phyloP scores from a whole-genome alignment of 768 basidiomycete species.

The Mycena galericulata region DNA sequence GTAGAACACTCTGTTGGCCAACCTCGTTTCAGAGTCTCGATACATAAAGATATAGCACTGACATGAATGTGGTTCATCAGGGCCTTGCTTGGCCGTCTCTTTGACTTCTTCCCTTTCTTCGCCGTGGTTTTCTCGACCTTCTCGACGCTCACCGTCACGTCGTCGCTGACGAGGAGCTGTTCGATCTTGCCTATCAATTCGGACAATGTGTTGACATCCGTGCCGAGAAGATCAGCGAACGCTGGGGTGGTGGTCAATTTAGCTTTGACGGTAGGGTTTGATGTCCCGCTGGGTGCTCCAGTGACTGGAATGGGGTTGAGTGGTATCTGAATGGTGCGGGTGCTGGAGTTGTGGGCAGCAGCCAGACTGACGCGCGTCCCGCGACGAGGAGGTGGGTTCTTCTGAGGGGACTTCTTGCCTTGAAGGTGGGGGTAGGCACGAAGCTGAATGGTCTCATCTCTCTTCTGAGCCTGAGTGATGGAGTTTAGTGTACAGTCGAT shows the following conservation, averaged over 20 bases:
- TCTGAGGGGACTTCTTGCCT: slow-evolving; percentile 18
- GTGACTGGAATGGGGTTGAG: slow-evolving; percentile 19
- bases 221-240: slow-evolving; percentile 22
- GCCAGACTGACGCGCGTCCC: slow-evolving; percentile 24
- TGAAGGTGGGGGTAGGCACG: slow-evolving; percentile 10
- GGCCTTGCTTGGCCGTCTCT: slow-evolving; percentile 9
- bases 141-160: slow-evolving; percentile 15
- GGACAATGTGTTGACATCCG: slow-evolving; percentile 20
- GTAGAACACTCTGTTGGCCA: slow-evolving; percentile 17
- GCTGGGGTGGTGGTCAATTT: slow-evolving; percentile 15
- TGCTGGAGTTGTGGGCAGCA: slow-evolving; percentile 19
- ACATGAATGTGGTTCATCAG: slow-evolving; percentile 16
- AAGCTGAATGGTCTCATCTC: slow-evolving; percentile 24
- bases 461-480: slow-evolving; percentile 18
- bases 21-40: slow-evolving; percentile 17
- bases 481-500: slow-evolving; percentile 2
- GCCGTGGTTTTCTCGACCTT: slow-evolving; percentile 14
- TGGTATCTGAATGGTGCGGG: slow-evolving; percentile 23
- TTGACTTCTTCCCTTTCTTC: slow-evolving; percentile 10
- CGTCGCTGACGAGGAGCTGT: slow-evolving; percentile 16
- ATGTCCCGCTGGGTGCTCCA: not conserved
- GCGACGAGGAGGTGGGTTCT: slow-evolving; percentile 20
- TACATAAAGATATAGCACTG: slow-evolving; percentile 9
- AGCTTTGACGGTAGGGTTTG: slow-evolving; percentile 9
- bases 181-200: slow-evolving; percentile 12